A percentile compares a stretch with the other conserved stretches of the same genome.
phyloP scores from a whole-genome alignment of 2,329 filamentous ascomycete species.

The Beauveria pseudobassiana region DNA sequence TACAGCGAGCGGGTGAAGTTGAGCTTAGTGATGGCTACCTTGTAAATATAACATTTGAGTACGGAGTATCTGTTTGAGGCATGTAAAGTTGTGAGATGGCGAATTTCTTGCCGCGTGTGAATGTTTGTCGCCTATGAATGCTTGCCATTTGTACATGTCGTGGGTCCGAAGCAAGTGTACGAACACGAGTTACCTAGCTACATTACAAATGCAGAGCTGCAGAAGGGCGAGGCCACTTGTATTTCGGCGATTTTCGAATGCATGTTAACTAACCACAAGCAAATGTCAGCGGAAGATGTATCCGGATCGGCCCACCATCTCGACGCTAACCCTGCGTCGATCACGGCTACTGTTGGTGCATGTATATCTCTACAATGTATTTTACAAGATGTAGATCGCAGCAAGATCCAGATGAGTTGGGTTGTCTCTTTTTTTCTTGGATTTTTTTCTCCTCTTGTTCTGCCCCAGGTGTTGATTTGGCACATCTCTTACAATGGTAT shows the following conservation, averaged over 20 bases:
- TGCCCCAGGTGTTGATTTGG: neutral
- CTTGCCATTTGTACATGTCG: no score
- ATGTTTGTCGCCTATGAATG: no score
- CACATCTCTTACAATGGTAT: no score
- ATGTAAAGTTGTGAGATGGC: neutral
- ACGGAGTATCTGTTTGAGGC: neutral
- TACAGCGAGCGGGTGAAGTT: constrained; percentile 2
- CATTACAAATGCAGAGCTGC: neutral
- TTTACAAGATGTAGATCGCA: neutral
- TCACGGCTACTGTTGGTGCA: neutral
- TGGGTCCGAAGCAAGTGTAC: neutral
- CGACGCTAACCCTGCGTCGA: neutral
- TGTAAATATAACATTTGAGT: neutral
- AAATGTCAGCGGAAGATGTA: neutral
- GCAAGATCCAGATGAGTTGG: neutral
- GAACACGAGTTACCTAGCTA: neutral
- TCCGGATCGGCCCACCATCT: neutral
- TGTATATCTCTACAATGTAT: neutral
- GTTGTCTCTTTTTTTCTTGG: neutral
- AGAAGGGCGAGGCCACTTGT: neutral
- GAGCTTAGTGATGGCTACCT: neutral
- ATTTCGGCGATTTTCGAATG: neutral
- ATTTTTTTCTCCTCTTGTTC: no score
- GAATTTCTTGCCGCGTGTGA: no score
- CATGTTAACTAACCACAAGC: no score